These are phyloP conservation scores for Coniferiporia weirii DNA, from an alignment of 1,284 basidiomycete species.

Conservation along the genomic window DNA sequence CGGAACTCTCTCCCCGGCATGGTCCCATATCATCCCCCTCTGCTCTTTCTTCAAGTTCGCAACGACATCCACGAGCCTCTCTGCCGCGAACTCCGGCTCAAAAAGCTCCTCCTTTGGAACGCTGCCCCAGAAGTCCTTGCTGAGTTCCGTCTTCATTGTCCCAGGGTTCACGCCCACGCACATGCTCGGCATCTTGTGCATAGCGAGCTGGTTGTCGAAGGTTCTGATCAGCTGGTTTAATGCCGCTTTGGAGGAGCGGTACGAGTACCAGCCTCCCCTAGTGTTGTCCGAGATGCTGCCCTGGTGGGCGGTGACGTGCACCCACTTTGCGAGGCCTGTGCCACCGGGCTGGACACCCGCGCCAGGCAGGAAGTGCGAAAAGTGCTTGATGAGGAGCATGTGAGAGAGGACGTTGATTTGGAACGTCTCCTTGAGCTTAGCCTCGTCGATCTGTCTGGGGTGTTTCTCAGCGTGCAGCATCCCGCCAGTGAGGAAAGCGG, in stretches of 20 bases:
- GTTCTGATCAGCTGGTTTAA: constrained; percentile 70
- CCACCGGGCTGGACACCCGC: constrained; percentile 17
- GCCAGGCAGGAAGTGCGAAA: constrained; percentile 48
- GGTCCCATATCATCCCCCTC: constrained; percentile 67
- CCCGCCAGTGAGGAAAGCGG: constrained; percentile 53
- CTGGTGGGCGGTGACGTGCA: constrained; percentile 57
- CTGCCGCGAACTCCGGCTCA: constrained; percentile 56
- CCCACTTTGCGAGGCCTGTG: constrained; percentile 43
- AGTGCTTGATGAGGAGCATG: constrained; percentile 57
- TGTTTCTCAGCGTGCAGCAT: constrained; percentile 53
- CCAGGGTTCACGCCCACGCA: constrained; percentile 57
- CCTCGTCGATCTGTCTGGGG: constrained; percentile 45
- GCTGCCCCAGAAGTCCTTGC: constrained; percentile 42
- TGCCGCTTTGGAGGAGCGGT: constrained; percentile 70
- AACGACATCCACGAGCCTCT: constrained; percentile 53
- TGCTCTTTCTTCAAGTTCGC: constrained; percentile 39
- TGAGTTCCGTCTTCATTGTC: constrained; percentile 55
- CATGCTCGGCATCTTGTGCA: constrained; percentile 49
- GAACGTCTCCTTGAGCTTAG: constrained; percentile 43
- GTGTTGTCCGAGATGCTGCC: constrained; percentile 60
- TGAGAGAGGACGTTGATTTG: constrained; percentile 57
- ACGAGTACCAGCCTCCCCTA: constrained; percentile 69
- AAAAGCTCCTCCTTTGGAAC: constrained; percentile 44
- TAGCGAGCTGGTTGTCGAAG: constrained; percentile 57
- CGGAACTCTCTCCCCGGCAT: constrained; percentile 52